Base-by-base conservation (phyloP, 768 basidiomycete species). In the Clavulina sp. region DNA sequence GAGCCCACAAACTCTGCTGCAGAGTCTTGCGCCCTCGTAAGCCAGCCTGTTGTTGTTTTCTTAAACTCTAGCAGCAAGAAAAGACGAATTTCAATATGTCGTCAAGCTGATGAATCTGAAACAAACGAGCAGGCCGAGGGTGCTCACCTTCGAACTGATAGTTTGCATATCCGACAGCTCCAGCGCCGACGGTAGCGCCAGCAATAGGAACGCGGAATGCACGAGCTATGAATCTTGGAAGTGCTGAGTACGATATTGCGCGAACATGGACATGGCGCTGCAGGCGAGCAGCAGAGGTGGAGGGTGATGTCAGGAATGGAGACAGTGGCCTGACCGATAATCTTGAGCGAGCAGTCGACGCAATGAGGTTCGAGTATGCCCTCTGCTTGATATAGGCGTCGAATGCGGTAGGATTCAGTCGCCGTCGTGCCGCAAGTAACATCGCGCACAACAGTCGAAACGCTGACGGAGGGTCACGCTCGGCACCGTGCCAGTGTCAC, bases 71-170 rank as follows among this genome's bases (percentile, higher is more conserved):
- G 1, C 13, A 36, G 19, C 5, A 2, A 53, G 16, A 32, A 52
- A 50, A 4, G 9, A 51, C n/a, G n/a, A n/a, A n/a, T n/a, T 24
- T 41, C 19, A 30, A 21, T 19, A 18, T 54, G 23, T 49, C 32
- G 21, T 52, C 13, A 38, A 46, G 24, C n/a, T n/a, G n/a, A n/a
- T n/a, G n/a, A n/a, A n/a, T n/a, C n/a, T n/a, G n/a, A n/a, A n/a
- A n/a, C n/a, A n/a, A n/a, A n/a, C n/a, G n/a, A n/a, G 40, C 51
- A 33, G 48, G 49, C 51, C 29, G 30, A 23, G 34, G n/a, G 36
- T 31, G 65, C 74, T 57, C 55, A 88, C 92, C 87, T 70, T 97
- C 92, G 60, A 93, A 81, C 68, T 91, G 91, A 70, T 93, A 93
- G 64, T 93, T 91, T 21, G 89, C 92, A 66, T 95, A 97, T 3